These are phyloP conservation scores for Aspergillus costaricaensis DNA, from an alignment of 2,329 filamentous ascomycete genomes.

Conservation along the genomic window DNA sequence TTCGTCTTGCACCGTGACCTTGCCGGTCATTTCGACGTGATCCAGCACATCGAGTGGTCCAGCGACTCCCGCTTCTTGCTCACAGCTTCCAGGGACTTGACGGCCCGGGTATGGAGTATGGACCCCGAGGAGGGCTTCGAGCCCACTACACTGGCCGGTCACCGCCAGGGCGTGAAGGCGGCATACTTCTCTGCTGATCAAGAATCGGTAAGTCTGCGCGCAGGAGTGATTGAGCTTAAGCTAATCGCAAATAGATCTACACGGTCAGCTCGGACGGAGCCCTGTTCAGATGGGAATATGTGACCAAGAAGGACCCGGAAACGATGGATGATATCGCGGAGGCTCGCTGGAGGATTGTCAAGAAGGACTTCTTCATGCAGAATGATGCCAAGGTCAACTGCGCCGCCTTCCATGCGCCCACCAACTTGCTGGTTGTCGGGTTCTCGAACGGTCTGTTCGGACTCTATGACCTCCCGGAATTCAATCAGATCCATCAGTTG, in stretches of 20 bases:
- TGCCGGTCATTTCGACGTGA: conserved; percentile 82
- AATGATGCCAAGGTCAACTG: conserved; percentile 83
- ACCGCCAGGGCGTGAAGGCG: conserved; percentile 85
- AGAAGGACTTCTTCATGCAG: conserved; percentile 92
- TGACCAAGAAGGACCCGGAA: conserved; percentile 62
- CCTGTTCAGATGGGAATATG: conserved; percentile 89
- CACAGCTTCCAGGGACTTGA: conserved; percentile 87
- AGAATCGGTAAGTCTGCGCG: conserved; percentile 61
- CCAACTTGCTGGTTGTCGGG: conserved; percentile 91
- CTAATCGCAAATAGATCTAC: conserved; percentile 63
- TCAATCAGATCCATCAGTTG: conserved; percentile 88
- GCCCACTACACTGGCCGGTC: conserved; percentile 85
- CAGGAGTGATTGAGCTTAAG: not conserved
- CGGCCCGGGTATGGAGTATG: conserved; percentile 91
- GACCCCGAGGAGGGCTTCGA: conserved; percentile 83
- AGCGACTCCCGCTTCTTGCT: conserved; percentile 94
- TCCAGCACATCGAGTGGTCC: conserved; percentile 90
- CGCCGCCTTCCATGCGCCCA: conserved; percentile 81
- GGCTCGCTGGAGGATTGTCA: conserved; percentile 86
- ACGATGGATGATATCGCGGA: conserved; percentile 64
- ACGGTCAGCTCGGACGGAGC: conserved; percentile 98
- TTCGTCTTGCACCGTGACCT: conserved; percentile 88
- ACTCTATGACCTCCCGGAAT: conserved; percentile 92
- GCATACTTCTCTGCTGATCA: conserved; percentile 97
- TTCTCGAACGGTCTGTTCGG: conserved; percentile 95